Evolutionary conservation across 352 stramenopile species (phyloP), one percentile per base, ranked within the genome.

Genomic region (Globisporangium lucens): DNA sequence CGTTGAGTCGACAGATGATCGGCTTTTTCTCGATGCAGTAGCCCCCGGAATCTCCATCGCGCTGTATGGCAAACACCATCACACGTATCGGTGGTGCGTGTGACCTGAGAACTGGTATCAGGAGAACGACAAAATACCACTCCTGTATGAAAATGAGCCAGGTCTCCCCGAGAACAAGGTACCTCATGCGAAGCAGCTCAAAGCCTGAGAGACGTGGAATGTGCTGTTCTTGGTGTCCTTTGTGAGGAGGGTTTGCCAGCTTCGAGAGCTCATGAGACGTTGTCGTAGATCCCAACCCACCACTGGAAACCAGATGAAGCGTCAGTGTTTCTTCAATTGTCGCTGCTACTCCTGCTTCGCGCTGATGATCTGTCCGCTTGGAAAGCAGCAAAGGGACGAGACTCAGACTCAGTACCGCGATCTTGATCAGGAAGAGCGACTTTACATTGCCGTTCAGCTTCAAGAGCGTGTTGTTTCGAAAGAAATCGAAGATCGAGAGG

Each of bases 101-200:
- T 22, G n/a, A 56, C 29, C 20, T 56, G 2, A 17, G n/a, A 13
- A 56, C 9, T 6, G 49, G 49, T 6, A 27, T 27, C 49, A 17
- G 27, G 9, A 27, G 10, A n/a, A 2, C 7, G 3, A 29, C 20
- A 2, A 52, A 12, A 4, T 62, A 36, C 56, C 56, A 62, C 22
- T 62, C 56, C 24, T 1, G 0, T 1, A 62, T 49, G n/a, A 36
- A 35, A 12, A 62, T 52, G 56, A 62, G n/a, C 35, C 38, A 62
- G 3, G 17, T 35, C 12, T 35, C 13, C 8, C 12, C 36, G 4
- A 62, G 9, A 7, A 62, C 56, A 2, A 62, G 6, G 56, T 36
- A 52, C 1, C 66, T 69, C 0, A 80, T 27, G 7, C 66, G 69
- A 47, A 74, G 22, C 33, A 80, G 36, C 41, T 80, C 72, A 57